Percentiles rank a stretch among this genome's conserved stretches.
These are phyloP conservation scores for Ensete glaucum DNA, from an alignment of 176 grass and related monocot genomes.

Conservation along the genomic window DNA sequence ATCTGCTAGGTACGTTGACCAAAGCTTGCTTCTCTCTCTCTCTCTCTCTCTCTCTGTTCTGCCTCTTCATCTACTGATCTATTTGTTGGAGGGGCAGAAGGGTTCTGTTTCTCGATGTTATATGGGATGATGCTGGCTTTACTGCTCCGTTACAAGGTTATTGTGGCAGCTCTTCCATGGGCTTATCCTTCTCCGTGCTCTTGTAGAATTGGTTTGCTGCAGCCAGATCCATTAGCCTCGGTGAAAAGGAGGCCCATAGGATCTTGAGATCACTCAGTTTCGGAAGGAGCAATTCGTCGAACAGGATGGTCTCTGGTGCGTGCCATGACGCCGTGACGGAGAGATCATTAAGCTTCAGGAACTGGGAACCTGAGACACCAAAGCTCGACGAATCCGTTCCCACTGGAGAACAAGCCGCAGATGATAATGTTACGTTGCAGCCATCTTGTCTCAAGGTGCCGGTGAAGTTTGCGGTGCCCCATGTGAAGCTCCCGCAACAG, in stretches of 20 bases:
- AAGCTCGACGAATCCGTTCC: not conserved
- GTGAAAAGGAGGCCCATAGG: slow-evolving; percentile 14
- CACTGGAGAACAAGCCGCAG: not conserved
- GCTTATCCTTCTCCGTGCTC: no score
- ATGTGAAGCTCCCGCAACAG: slow-evolving; percentile 13
- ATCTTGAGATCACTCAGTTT: slow-evolving; percentile 34
- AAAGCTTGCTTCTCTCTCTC: no score
- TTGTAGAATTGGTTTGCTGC: not conserved
- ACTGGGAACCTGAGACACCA: slow-evolving; percentile 36
- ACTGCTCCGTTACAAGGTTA: no score
- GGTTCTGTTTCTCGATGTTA: no score
- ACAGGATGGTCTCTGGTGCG: slow-evolving; percentile 20
- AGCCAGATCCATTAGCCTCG: not conserved
- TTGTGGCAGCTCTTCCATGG: no score
- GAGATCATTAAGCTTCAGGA: slow-evolving; percentile 86
- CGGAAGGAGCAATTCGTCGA: slow-evolving; percentile 19
- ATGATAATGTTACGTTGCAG: not conserved
- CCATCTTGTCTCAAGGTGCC: not conserved
- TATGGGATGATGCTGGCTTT: no score
- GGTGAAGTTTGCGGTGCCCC: slow-evolving; percentile 3
- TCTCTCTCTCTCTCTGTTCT: no score
- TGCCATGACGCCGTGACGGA: slow-evolving; percentile 19
- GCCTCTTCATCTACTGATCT: no score
- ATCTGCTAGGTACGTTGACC: no score
- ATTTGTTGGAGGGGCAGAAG: no score